Evolutionary conservation across 108 stramenopile species (phyloP).

Genomic region (Seminavis robusta): DNA sequence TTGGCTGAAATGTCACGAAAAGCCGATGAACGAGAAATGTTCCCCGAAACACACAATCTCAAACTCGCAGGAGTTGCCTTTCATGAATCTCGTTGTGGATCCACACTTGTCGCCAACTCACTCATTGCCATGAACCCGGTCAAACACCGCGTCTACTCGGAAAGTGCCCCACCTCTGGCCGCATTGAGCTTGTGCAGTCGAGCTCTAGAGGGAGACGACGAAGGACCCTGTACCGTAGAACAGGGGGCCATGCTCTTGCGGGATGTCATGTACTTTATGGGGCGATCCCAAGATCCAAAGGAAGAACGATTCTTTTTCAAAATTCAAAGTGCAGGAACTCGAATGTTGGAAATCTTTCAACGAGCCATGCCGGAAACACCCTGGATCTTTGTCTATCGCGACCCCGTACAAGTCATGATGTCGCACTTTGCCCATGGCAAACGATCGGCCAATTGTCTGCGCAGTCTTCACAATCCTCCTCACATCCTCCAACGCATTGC

Average conservation of each 20-base stretch:
- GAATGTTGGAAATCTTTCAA: slow-evolving; percentile 49
- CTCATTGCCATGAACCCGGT: slow-evolving; percentile 72
- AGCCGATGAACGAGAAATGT: slow-evolving; percentile 26
- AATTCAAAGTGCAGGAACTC: slow-evolving; percentile 76
- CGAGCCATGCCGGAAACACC: slow-evolving; percentile 77
- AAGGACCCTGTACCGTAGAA: slow-evolving; percentile 20
- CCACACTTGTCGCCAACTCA: slow-evolving; percentile 93
- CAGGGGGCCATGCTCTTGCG: slow-evolving; percentile 41
- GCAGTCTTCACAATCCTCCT: slow-evolving; percentile 22
- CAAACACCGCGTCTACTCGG: slow-evolving; percentile 79
- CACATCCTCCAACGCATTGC: slow-evolving; percentile 20
- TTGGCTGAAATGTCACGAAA: slow-evolving; percentile 48
- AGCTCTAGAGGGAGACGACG: slow-evolving; percentile 1
- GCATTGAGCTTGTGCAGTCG: slow-evolving; percentile 68
- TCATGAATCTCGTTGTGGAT: slow-evolving; percentile 93
- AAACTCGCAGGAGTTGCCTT: slow-evolving; percentile 83
- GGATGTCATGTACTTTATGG: slow-evolving; percentile 74
- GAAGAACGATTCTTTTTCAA: slow-evolving; percentile 80
- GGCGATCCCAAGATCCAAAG: slow-evolving; percentile 37
- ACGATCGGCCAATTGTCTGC: slow-evolving; percentile 44
- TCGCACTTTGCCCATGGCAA: slow-evolving; percentile 47
- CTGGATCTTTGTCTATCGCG: slow-evolving; percentile 91
- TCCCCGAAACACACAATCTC: slow-evolving; percentile 14
- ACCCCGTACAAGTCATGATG: slow-evolving; percentile 91
- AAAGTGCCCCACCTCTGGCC: slow-evolving; percentile 69